Conservation (phyloP, 225 moss, liverwort and hornwort species). For the Anthoceros angustus region DNA sequence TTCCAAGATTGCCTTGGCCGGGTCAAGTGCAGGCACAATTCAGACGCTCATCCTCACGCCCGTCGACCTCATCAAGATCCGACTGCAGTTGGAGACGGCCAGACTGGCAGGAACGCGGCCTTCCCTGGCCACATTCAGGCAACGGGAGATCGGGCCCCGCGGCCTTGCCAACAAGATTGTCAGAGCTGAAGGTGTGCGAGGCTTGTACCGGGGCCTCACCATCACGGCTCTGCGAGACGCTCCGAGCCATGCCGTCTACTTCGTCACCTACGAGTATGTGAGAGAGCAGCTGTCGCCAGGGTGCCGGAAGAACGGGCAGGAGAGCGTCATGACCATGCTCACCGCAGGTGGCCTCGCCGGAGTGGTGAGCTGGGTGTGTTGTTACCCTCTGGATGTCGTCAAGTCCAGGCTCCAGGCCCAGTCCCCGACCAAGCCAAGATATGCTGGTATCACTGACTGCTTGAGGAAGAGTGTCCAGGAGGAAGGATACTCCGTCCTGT, state of each 20-base stretch:
- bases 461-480: conserved; percentile 57
- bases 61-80: conserved; percentile 93
- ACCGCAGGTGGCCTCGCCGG: conserved; percentile 88
- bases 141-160: conserved; percentile 29
- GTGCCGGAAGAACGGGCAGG: conserved; percentile 57
- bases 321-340: conserved; percentile 76
- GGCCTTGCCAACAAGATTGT: conserved; percentile 56
- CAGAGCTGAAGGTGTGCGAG: conserved; percentile 57
- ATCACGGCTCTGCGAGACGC: conserved; percentile 85
- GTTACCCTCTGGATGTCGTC: conserved; percentile 89
- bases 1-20: conserved; percentile 64
- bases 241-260: conserved; percentile 89
- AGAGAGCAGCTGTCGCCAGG: conserved; percentile 83
- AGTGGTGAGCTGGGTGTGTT: conserved; percentile 72
- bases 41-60: conserved; percentile 85
- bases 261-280: conserved; percentile 76
- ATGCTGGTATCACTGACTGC: conserved; percentile 70
- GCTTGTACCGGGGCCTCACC: conserved; percentile 76
- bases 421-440: conserved; percentile 30
- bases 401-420: conserved; percentile 93
- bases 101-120: conserved; percentile 13
- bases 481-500: conserved; percentile 69
- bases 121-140: conserved; percentile 14
- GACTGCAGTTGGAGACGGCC: conserved; percentile 60
- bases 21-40: conserved; percentile 65